Base-by-base conservation (phyloP, 208 protist genomes). In the Wallacemonas sp. region DNA sequence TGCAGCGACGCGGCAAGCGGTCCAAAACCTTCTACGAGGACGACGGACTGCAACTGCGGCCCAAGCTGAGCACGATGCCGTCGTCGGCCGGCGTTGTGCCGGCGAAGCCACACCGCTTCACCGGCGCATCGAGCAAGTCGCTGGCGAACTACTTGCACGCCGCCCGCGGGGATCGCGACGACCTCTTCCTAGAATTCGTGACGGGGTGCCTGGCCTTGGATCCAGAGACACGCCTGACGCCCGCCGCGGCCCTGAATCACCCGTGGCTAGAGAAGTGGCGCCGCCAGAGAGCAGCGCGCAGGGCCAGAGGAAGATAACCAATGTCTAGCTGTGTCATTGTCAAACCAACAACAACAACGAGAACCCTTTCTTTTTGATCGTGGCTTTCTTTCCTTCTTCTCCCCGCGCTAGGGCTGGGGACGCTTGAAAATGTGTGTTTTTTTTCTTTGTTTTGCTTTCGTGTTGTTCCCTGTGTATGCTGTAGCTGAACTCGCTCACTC, bases 191-290 rank as follows among this genome's bases (percentile, higher is more conserved):
- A 21, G 69, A 88, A 33, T 85, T 93, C 33, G 66, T 93, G 3
- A 39, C 48, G 17, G 58, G 76, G 38, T 90, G 83, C 46, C 58
- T 96, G 24, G 29, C 24, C 2, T 88, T 76, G 27, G 73, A 95
- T 44, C 85, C 92, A n/a, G 41, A 44, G 4, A 55, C 79, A 60
- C 87, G 92, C 23, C 56, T 94, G 56, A 92, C 88, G 5, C 80
- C 89, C 1, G 52, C 64, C 41, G 70, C 87, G 16, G 86, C 86
- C 4, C 68, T 88, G 23, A 68, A 88, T 41, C 92, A 96, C 62
- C 85, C 83, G 3, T 95, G 78, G 76, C 68, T 88, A 61, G 47
- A 73, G 52, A 57, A 76, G 33, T 87, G 80, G 80, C 65, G 48
- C 9, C 48, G n/a, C 24, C 24, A 27, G 27, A 5, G 34, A 48